Percentiles rank a stretch among this genome's conserved stretches.
These are phyloP conservation scores for Globisporangium nagaii DNA, from an alignment of 352 stramenopile species.

Conservation along the genomic window DNA sequence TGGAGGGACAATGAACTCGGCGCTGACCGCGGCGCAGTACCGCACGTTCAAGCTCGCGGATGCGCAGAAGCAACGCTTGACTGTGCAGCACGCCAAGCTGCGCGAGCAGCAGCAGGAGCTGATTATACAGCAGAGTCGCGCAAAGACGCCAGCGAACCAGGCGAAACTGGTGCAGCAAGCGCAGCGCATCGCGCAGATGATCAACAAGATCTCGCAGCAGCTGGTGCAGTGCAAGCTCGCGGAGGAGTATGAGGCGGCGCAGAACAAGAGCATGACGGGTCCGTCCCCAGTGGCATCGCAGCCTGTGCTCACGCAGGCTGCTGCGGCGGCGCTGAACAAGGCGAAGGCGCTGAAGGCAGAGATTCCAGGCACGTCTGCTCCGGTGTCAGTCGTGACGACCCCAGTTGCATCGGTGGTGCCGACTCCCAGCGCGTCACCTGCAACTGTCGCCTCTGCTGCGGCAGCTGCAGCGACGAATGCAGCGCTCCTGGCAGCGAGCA, in stretches of 20 bases:
- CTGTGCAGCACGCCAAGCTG: constrained; percentile 62
- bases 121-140: constrained; percentile 63
- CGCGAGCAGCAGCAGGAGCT: constrained; percentile 77
- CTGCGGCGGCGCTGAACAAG: constrained; percentile 28
- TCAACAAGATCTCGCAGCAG: constrained; percentile 85
- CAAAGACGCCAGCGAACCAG: constrained; percentile 64
- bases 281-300: constrained; percentile 17
- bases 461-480: constrained; percentile 7
- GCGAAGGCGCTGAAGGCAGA: constrained; percentile 30
- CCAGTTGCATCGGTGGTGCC: constrained; percentile 10
- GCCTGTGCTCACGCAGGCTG: constrained; percentile 17
- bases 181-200: constrained; percentile 74
- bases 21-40: constrained; percentile 66
- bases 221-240: constrained; percentile 78
- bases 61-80: constrained; percentile 59
- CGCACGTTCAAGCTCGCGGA: constrained; percentile 69
- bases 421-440: not conserved
- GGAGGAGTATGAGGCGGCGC: constrained; percentile 69
- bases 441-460: constrained; percentile 6
- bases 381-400: constrained; percentile 3
- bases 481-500: constrained; percentile 1
- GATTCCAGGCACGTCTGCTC: constrained; percentile 2
- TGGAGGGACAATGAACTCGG: constrained; percentile 20
- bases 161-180: constrained; percentile 72
- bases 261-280: constrained; percentile 41